A percentile compares a stretch with the other conserved stretches of the same genome.
Conservation (phyloP, 805 yeast genomes). For the Ogataea paradorogensis region DNA sequence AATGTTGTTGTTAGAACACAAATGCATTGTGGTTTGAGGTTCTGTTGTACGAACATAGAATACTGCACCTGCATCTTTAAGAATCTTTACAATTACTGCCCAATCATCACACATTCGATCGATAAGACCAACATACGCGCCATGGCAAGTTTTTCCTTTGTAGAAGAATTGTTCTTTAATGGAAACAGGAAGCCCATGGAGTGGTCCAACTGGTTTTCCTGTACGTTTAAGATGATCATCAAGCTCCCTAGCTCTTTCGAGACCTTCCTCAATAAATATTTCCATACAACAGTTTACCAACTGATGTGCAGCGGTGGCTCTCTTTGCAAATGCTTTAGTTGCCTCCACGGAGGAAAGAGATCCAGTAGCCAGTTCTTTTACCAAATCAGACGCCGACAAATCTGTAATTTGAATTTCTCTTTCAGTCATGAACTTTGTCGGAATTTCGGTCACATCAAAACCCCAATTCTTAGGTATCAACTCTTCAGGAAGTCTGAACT, state of each 20-base stretch:
- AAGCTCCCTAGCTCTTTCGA: conserved; percentile 45
- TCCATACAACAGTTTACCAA: conserved; percentile 49
- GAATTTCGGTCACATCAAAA: conserved; percentile 27
- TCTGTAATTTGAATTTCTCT: conserved; percentile 44
- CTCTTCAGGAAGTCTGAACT: conserved; percentile 23
- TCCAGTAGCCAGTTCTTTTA: conserved; percentile 37
- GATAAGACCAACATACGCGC: conserved; percentile 44
- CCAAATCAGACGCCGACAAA: conserved; percentile 34
- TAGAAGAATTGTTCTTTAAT: conserved; percentile 55
- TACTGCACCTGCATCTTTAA: conserved; percentile 33
- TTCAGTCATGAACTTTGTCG: conserved; percentile 33
- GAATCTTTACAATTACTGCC: conserved; percentile 39
- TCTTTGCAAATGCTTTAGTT: conserved; percentile 44
- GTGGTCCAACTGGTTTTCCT: conserved; percentile 51
- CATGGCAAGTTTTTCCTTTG: conserved; percentile 50
- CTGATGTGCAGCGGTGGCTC: conserved; percentile 49
- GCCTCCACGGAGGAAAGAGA: conserved; percentile 40
- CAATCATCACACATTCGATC: conserved; percentile 41
- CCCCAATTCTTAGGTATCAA: conserved; percentile 18
- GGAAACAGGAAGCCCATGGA: conserved; percentile 64
- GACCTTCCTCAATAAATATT: conserved; percentile 45
- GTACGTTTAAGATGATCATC: conserved; percentile 47
- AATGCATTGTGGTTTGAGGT: conserved; percentile 7
- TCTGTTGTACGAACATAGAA: conserved; percentile 7
- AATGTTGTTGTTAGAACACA: conserved; percentile 10